Percentiles rank a stretch among this genome's conserved stretches.
phyloP scores from a whole-genome alignment of 352 stramenopile genomes.

The Phytophthora melonis region DNA sequence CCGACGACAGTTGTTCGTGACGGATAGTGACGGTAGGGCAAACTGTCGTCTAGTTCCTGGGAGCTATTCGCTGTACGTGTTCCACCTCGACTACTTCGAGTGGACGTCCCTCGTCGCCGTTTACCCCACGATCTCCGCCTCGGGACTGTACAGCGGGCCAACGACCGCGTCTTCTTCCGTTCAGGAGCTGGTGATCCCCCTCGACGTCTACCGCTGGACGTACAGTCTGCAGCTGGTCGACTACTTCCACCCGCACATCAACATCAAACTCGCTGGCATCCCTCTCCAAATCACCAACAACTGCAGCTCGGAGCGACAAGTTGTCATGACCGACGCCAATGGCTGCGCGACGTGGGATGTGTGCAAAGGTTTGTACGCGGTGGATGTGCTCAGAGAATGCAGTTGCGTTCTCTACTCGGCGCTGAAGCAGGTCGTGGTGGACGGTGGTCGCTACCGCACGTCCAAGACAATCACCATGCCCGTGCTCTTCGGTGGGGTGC shows the following conservation, averaged over 20 bases:
- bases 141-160: slow-evolving; percentile 46
- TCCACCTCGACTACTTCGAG: slow-evolving; percentile 78
- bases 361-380: slow-evolving; percentile 66
- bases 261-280: slow-evolving; percentile 52
- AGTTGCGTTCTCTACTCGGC: slow-evolving; percentile 74
- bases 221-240: slow-evolving; percentile 74
- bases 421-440: slow-evolving; percentile 73
- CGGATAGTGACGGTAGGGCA: slow-evolving; percentile 46
- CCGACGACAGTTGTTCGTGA: slow-evolving; percentile 42
- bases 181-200: slow-evolving; percentile 65
- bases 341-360: slow-evolving; percentile 66
- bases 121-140: slow-evolving; percentile 58
- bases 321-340: slow-evolving; percentile 51
- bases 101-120: slow-evolving; percentile 70
- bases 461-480: slow-evolving; percentile 63
- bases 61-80: slow-evolving; percentile 77
- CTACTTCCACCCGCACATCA: slow-evolving; percentile 65
- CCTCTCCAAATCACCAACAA: slow-evolving; percentile 68
- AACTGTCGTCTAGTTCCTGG: slow-evolving; percentile 58
- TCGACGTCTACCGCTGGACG: slow-evolving; percentile 70
- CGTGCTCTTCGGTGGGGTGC: slow-evolving; percentile 65
- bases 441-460: slow-evolving; percentile 61
- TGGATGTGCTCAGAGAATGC: slow-evolving; percentile 60
- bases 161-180: slow-evolving; percentile 33
- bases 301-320: slow-evolving; percentile 54